phyloP scores from a whole-genome alignment of 2,329 filamentous ascomycete genomes.

The Pseudocercospora vitis region DNA sequence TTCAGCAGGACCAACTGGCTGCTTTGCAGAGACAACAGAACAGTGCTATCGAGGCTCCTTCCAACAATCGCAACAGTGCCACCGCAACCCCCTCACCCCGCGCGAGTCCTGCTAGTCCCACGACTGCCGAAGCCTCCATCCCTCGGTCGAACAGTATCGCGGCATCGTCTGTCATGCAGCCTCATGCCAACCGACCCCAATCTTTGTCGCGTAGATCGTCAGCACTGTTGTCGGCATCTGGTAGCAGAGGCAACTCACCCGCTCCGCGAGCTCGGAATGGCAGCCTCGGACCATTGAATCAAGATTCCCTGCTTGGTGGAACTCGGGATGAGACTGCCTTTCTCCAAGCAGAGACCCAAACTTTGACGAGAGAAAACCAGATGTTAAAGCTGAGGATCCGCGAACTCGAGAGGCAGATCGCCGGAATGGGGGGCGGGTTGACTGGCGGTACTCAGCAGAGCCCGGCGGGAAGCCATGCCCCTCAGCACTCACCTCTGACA shows the following conservation, averaged over 20 bases:
- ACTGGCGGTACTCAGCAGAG: constrained; percentile 8
- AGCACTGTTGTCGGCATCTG: constrained; percentile 33
- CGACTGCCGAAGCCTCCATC: constrained; percentile 42
- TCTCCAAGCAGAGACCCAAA: constrained; percentile 80
- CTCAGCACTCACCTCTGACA: constrained; percentile 23
- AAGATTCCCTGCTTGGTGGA: constrained; percentile 63
- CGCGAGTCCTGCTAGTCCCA: constrained; percentile 42
- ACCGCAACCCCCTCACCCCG: constrained; percentile 41
- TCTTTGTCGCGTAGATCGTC: constrained; percentile 49
- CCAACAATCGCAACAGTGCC: constrained; percentile 24
- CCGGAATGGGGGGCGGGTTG: constrained; percentile 10
- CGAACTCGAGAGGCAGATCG: constrained; percentile 51
- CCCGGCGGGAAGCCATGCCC: constrained; percentile 14
- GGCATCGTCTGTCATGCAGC: constrained; percentile 20
- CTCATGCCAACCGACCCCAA: constrained; percentile 33
- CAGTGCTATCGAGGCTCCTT: constrained; percentile 31
- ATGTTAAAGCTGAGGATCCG: constrained; percentile 75
- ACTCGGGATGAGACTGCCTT: constrained; percentile 70
- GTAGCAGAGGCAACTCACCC: constrained; percentile 44
- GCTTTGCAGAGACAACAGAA: constrained; percentile 53
- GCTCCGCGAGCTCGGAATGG: constrained; percentile 56
- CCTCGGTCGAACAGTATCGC: constrained; percentile 25
- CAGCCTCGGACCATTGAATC: constrained; percentile 46
- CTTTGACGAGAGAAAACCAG: constrained; percentile 74
- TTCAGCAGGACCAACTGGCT: constrained; percentile 70